phyloP scores from a whole-genome alignment of 2,329 filamentous ascomycete genomes.

The Pseudogymnoascus sp. region DNA sequence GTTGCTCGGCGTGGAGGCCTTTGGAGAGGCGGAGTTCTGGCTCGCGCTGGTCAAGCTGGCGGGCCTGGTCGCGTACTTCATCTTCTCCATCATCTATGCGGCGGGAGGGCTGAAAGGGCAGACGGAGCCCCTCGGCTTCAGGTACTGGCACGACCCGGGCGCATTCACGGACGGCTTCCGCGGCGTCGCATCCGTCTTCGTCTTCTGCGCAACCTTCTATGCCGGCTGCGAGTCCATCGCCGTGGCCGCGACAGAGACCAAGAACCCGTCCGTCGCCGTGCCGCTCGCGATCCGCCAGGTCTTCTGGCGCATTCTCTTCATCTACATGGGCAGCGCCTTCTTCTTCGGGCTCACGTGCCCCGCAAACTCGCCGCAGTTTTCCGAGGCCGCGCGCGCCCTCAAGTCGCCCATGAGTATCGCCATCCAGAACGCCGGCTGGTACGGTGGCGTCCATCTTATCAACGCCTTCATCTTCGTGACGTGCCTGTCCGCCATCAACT shows the following conservation, averaged over 20 bases:
- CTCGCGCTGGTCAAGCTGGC: constrained; percentile 63
- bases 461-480: constrained; percentile 73
- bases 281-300: constrained; percentile 38
- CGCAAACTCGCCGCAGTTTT: constrained; percentile 57
- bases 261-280: constrained; percentile 41
- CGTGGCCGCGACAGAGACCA: constrained; percentile 49
- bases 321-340: constrained; percentile 65
- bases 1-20: constrained; percentile 65
- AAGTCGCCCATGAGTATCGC: constrained; percentile 70
- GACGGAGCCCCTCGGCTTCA: constrained; percentile 56
- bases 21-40: constrained; percentile 78
- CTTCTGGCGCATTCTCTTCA: constrained; percentile 41
- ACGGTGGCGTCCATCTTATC: constrained; percentile 67
- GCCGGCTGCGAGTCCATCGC: constrained; percentile 59
- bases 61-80: constrained; percentile 63
- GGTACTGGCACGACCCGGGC: constrained; percentile 66
- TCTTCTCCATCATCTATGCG: constrained; percentile 68
- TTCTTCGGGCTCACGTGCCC: constrained; percentile 72
- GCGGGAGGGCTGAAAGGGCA: constrained; percentile 58
- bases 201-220: constrained; percentile 65
- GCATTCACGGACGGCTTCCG: constrained; percentile 64
- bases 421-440: constrained; percentile 67
- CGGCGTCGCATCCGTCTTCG: constrained; percentile 59
- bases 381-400: constrained; percentile 56
- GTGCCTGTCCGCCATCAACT: constrained; percentile 66